A percentile compares a stretch with the other conserved stretches of the same genome.
These are phyloP conservation scores for Erodium moschatum DNA, from an alignment of 441 rosid genomes.

Conservation along the genomic window DNA sequence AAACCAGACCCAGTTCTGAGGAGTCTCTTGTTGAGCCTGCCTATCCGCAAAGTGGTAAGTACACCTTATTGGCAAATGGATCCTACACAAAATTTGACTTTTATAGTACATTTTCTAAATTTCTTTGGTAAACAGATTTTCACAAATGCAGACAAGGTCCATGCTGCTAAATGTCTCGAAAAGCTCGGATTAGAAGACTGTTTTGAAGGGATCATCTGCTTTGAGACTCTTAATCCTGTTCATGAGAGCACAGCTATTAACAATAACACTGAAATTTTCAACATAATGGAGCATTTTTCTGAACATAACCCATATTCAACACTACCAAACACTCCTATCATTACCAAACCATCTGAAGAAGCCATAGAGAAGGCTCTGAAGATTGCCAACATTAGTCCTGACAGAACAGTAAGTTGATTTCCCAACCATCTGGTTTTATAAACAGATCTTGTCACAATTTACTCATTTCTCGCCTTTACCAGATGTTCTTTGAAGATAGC, in stretches of 20 bases:
- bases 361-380: constrained; percentile 60
- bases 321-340: constrained; percentile 45
- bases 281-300: constrained; percentile 45
- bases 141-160: constrained; percentile 68
- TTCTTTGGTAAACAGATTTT: constrained; percentile 39
- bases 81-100: too few relatives aligned
- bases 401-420: constrained; percentile 44
- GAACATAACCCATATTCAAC: constrained; percentile 25
- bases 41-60: constrained; percentile 73
- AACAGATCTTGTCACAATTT: too few relatives aligned
- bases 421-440: too few relatives aligned
- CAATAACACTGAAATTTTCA: constrained; percentile 35
- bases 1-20: constrained; percentile 74
- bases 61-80: neutral
- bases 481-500: constrained; percentile 87
- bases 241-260: constrained; percentile 24
- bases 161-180: constrained; percentile 48
- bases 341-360: constrained; percentile 80
- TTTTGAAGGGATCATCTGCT: constrained; percentile 63
- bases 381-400: constrained; percentile 55
- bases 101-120: too few relatives aligned
- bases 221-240: constrained; percentile 60
- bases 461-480: constrained; percentile 13
- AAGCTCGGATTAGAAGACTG: constrained; percentile 81
- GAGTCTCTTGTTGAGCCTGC: constrained; percentile 56